Percentiles rank a stretch among this genome's conserved stretches.
Conservation (phyloP, 805 yeast genomes). For the Metschnikowia arizonensis region DNA sequence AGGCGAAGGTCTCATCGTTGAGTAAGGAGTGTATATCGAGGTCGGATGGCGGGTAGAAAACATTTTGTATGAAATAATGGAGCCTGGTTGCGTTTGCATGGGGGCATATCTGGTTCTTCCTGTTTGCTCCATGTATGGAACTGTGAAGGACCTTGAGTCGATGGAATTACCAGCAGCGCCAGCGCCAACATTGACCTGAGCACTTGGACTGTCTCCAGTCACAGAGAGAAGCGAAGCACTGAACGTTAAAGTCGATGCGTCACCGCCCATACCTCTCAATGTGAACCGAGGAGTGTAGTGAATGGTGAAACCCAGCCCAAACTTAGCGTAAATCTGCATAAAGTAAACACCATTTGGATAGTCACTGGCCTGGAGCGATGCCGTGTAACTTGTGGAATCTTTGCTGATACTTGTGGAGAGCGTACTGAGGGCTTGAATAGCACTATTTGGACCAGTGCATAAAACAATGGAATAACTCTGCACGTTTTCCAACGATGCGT, state of each 20-base stretch:
- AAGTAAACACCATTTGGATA: slow-evolving; percentile 67
- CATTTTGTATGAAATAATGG: slow-evolving; percentile 58
- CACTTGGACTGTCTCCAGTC: slow-evolving; percentile 41
- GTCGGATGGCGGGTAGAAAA: slow-evolving; percentile 69
- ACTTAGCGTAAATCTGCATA: slow-evolving; percentile 60
- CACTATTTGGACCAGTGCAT: slow-evolving; percentile 62
- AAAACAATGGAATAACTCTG: slow-evolving; percentile 48
- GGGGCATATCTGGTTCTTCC: slow-evolving; percentile 83
- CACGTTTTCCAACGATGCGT: slow-evolving; percentile 45
- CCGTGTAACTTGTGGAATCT: slow-evolving; percentile 33
- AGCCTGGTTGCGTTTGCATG: slow-evolving; percentile 86
- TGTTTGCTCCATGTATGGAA: slow-evolving; percentile 75
- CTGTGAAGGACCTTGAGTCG: slow-evolving; percentile 49
- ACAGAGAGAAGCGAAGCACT: slow-evolving; percentile 25
- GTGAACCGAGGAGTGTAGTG: slow-evolving; percentile 67
- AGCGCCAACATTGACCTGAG: slow-evolving; percentile 27
- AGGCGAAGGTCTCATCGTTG: slow-evolving; percentile 45
- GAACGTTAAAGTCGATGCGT: slow-evolving; percentile 43
- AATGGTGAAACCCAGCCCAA: slow-evolving; percentile 46
- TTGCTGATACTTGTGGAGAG: slow-evolving; percentile 20
- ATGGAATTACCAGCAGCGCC: slow-evolving; percentile 19
- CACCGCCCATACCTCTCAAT: slow-evolving; percentile 70
- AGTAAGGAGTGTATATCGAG: slow-evolving; percentile 55
- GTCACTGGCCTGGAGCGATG: slow-evolving; percentile 37
- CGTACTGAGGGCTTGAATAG: slow-evolving; percentile 40